These are phyloP conservation scores for Nicotiana obtusifolia DNA, from an alignment of 257 asterid genomes.

Conservation along the genomic window DNA sequence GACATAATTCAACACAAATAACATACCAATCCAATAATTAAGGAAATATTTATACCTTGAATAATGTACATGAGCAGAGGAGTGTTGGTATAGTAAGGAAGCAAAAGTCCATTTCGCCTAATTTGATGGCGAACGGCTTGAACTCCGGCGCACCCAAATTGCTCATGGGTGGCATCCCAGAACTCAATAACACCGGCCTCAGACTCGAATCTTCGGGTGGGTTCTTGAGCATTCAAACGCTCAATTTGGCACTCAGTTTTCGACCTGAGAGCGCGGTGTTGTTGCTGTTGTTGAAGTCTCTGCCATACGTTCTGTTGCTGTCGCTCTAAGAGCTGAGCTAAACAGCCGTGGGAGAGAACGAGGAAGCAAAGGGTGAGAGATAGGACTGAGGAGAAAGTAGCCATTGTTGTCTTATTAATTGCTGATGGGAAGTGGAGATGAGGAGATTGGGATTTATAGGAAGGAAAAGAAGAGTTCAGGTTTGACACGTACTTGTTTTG, in stretches of 20 bases:
- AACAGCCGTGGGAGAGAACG: background rate
- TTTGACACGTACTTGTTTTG: background rate
- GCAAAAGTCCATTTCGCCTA: constrained; percentile 8
- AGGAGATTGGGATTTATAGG: background rate
- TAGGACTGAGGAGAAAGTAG: background rate
- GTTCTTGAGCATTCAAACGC: constrained; percentile 16
- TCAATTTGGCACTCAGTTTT: constrained; percentile 12
- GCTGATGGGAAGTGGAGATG: background rate
- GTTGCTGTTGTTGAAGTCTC: background rate
- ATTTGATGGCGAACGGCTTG: constrained; percentile 9
- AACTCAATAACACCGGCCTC: constrained; percentile 18
- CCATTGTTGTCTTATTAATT: background rate
- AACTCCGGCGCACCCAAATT: constrained; percentile 20
- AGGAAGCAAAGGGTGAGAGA: background rate
- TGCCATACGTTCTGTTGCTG: background rate
- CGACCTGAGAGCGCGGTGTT: background rate
- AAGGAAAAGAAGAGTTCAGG: background rate
- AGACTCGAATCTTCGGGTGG: background rate
- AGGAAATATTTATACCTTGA: background rate
- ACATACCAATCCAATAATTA: background rate
- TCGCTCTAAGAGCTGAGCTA: background rate
- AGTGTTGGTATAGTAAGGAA: constrained; percentile 19
- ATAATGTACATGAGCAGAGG: background rate
- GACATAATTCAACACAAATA: background rate
- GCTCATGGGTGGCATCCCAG: constrained; percentile 17